phyloP scores from a whole-genome alignment of 345 rosid species.

The Rhodamnia argentea region DNA sequence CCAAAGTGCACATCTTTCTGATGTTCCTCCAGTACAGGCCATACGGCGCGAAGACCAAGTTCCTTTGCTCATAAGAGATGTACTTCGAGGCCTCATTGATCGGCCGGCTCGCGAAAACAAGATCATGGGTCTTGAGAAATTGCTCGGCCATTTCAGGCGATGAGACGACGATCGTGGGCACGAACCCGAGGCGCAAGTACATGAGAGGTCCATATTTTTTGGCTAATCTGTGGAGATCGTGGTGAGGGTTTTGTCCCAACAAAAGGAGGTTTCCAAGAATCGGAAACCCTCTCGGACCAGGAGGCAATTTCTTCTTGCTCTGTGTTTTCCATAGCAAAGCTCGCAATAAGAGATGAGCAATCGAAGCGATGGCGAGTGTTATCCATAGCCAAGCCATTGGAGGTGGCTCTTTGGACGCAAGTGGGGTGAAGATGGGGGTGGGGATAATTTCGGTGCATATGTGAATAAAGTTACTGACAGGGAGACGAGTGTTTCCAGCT shows the following conservation, averaged over 20 bases:
- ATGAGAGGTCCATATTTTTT: conserved; percentile 29
- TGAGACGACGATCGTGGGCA: conserved; percentile 26
- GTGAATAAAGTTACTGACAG: neutral
- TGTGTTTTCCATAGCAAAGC: conserved; percentile 21
- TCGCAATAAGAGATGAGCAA: neutral
- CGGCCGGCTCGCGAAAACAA: conserved; percentile 28
- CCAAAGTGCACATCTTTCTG: too few species aligned
- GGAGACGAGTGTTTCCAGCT: neutral
- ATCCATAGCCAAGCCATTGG: neutral
- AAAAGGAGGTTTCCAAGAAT: conserved; percentile 24
- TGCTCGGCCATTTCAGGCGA: conserved; percentile 29
- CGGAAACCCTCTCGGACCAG: conserved; percentile 32
- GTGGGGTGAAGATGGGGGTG: neutral
- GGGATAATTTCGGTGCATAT: neutral
- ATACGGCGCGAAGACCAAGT: too few species aligned
- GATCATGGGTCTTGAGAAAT: conserved; percentile 31
- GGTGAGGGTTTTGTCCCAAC: conserved; percentile 22
- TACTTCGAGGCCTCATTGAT: conserved; percentile 5
- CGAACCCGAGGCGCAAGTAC: conserved; percentile 19
- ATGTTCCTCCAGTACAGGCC: too few species aligned
- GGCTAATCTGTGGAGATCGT: conserved; percentile 15
- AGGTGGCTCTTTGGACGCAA: neutral
- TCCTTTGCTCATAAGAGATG: neutral
- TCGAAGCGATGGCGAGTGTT: neutral
- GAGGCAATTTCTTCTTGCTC: conserved; percentile 18